Conservation (phyloP, 768 basidiomycete genomes). For the Tubosaeta sp. region DNA sequence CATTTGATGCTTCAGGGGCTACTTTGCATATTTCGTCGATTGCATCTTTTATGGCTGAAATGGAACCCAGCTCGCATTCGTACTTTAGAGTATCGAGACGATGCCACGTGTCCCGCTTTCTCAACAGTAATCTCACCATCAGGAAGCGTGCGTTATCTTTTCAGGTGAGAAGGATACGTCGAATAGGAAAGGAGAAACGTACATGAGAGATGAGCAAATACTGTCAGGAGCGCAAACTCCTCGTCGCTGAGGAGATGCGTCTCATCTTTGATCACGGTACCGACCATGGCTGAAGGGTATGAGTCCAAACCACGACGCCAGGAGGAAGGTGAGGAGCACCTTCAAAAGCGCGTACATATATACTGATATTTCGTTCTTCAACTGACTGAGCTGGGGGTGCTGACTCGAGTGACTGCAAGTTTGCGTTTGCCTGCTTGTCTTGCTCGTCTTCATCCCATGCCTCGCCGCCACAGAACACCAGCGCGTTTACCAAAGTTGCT, state of each 20-base stretch:
- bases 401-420: background rate
- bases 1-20: slow-evolving; percentile 1
- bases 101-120: slow-evolving; percentile 54
- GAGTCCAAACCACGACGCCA: background rate
- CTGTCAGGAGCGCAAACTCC: slow-evolving; percentile 43
- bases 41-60: slow-evolving; percentile 34
- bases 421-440: slow-evolving; percentile 1
- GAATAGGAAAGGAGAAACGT: slow-evolving; percentile 20
- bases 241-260: slow-evolving; percentile 44
- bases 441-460: slow-evolving; percentile 13
- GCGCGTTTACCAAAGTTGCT: slow-evolving; percentile 18
- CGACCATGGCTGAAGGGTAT: slow-evolving; percentile 48
- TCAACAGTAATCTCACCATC: slow-evolving; percentile 56
- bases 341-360: slow-evolving; percentile 30
- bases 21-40: slow-evolving; percentile 42
- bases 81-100: slow-evolving; percentile 44
- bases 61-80: slow-evolving; percentile 37
- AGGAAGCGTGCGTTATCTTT: slow-evolving; percentile 58
- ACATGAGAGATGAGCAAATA: slow-evolving; percentile 49
- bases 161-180: slow-evolving; percentile 5
- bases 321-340: slow-evolving; percentile 10
- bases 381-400: slow-evolving; percentile 9
- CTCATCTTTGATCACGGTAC: slow-evolving; percentile 48
- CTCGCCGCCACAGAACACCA: slow-evolving; percentile 31
- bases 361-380: slow-evolving; percentile 13